Percentiles rank a stretch among this genome's conserved stretches.
phyloP scores from a whole-genome alignment of 345 rosid genomes.

The Brassica carinata region DNA sequence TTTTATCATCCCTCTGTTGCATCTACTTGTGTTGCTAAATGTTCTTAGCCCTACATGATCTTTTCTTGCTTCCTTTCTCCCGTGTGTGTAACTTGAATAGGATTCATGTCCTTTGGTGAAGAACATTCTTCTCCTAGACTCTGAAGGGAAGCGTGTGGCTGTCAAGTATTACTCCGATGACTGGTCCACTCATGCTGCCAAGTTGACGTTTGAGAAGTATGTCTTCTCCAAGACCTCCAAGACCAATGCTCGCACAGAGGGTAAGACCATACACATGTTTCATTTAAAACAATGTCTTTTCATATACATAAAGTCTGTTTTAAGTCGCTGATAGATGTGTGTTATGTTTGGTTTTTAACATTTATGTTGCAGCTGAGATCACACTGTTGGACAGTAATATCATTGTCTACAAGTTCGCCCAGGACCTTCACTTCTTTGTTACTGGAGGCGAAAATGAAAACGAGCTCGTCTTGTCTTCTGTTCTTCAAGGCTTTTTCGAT shows the following conservation, averaged over 20 bases:
- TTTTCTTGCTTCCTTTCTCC: neutral
- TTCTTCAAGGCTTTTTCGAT: conserved; percentile 87
- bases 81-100: conserved; percentile 36
- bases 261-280: conserved; percentile 35
- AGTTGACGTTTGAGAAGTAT: conserved; percentile 70
- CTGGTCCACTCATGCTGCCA: conserved; percentile 77
- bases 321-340: conserved; percentile 15
- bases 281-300: neutral
- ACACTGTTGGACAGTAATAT: conserved; percentile 71
- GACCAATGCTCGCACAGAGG: conserved; percentile 88
- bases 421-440: conserved; percentile 90
- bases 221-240: conserved; percentile 73
- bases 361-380: conserved; percentile 72
- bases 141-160: conserved; percentile 94
- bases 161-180: conserved; percentile 89
- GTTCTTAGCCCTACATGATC: neutral
- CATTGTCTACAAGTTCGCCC: conserved; percentile 72
- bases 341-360: neutral
- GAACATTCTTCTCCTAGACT: conserved; percentile 87
- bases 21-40: neutral
- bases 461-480: conserved; percentile 74
- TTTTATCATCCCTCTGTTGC: neutral
- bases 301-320: neutral
- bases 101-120: conserved; percentile 78
- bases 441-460: conserved; percentile 88